These are phyloP conservation scores for Spirogloea muscicola DNA, from an alignment of 139 green algal species.

Conservation along the genomic window DNA sequence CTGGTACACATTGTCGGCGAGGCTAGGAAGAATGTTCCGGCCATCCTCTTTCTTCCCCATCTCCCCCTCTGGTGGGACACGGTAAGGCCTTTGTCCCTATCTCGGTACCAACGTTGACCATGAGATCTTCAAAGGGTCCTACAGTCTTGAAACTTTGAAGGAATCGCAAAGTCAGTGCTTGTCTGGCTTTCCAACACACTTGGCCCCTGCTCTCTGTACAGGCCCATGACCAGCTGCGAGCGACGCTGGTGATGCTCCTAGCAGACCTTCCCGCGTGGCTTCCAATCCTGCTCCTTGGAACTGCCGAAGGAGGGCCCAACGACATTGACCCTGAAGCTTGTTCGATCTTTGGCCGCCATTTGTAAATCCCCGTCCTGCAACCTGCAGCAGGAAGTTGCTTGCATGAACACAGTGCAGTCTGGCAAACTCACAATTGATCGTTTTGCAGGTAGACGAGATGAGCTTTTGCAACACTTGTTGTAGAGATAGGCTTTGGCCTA, in stretches of 20 bases:
- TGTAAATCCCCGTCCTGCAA: constrained; percentile 19
- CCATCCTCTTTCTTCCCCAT: constrained; percentile 85
- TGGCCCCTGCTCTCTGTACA: constrained; percentile 20
- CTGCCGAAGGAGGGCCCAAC: constrained; percentile 55
- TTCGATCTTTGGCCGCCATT: constrained; percentile 32
- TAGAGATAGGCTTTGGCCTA: too few relatives aligned
- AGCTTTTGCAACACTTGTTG: too few relatives aligned
- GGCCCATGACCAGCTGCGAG: constrained; percentile 65
- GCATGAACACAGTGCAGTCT: too few relatives aligned
- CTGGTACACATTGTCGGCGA: constrained; percentile 80
- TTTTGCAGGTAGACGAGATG: too few relatives aligned
- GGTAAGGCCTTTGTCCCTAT: constrained; percentile 21
- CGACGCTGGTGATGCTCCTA: constrained; percentile 74
- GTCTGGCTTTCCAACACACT: too few relatives aligned
- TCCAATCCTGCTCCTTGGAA: constrained; percentile 83
- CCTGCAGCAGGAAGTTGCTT: background rate
- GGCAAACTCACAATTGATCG: too few relatives aligned
- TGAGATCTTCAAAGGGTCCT: too few relatives aligned
- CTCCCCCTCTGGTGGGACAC: constrained; percentile 60
- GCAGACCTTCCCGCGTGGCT: constrained; percentile 72
- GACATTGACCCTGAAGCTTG: constrained; percentile 29
- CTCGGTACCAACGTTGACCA: too few relatives aligned
- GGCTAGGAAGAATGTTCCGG: constrained; percentile 70
- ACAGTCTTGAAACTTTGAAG: too few relatives aligned
- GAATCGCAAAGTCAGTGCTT: too few relatives aligned